Base-by-base conservation (phyloP, 805 yeast genomes). In the Schizosaccharomyces octosporus region DNA sequence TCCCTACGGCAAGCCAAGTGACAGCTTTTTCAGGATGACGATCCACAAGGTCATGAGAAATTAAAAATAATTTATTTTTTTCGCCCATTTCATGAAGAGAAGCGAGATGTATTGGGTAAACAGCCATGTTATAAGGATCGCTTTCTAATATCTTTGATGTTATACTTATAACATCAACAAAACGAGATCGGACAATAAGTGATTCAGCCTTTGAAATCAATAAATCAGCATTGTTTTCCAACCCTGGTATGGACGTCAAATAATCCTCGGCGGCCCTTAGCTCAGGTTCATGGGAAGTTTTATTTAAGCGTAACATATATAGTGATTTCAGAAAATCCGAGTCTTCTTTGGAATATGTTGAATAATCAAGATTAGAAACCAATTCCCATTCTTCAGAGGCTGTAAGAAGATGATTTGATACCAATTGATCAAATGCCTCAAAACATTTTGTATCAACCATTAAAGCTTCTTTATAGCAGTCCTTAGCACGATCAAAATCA, bases 1-100 rank as follows among this genome's bases (percentile, higher is more conserved):
- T 81, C 2, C 95, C 98, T 19, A 93, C 87, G 0, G 96, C 87
- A 63, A 87, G 77, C 95, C 96, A 93, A 0, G 97, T 83, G 42
- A 85, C 79, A 17, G 94, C 82, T 66, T 81, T 80, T 57, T 81
- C 81, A 0, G 97, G 95, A 64, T 85, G 85, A 63, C 78, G 76
- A 64, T 87, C 95, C 0, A 95, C 94, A 62, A 93, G 72, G 66
- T 84, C 85, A 68, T 93, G 96, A 0, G 97, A 84, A 45, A 84
- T 72, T 27, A 85, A 72, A 68, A 86, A 93, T 39, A 93, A 73
- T 72, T 83, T 85, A 71, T 87, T 87, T 64, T 81, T 82, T 0
- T 85, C 88, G 0, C 87, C 88, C 15, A 87, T 73, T 70, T 93
- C 98, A 70, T 85, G 83, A 32, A 93, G 73, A 66, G 95, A 84